These are phyloP conservation scores for Fusarium nygamai DNA, from an alignment of 2,329 filamentous ascomycete genomes.

Conservation along the genomic window DNA sequence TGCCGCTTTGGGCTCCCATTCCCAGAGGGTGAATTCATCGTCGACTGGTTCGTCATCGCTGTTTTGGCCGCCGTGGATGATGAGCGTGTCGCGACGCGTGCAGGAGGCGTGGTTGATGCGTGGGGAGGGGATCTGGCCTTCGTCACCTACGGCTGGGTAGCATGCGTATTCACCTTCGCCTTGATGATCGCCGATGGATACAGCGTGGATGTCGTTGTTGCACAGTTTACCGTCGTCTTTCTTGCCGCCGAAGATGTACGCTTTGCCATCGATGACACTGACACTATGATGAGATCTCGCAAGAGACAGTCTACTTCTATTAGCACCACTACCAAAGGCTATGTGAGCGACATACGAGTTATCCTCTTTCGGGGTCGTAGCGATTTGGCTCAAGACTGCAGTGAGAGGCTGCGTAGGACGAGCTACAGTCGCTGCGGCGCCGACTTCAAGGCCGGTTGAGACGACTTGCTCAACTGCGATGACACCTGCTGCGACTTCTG, in stretches of 20 bases:
- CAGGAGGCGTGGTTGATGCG: constrained; percentile 26
- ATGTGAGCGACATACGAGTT: constrained; percentile 3
- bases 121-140: not conserved
- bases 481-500: constrained; percentile 34
- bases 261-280: constrained; percentile 23
- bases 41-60: not conserved
- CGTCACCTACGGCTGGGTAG: constrained; percentile 28
- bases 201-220: constrained; percentile 27
- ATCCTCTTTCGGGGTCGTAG: constrained; percentile 14
- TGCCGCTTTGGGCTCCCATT: constrained; percentile 20
- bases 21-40: constrained; percentile 24
- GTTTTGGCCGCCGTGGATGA: constrained; percentile 27
- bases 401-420: constrained; percentile 33
- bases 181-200: not conserved
- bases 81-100: constrained; percentile 13
- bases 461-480: constrained; percentile 33
- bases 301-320: not conserved
- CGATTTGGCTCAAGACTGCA: constrained; percentile 35
- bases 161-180: constrained; percentile 30
- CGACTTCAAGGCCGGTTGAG: constrained; percentile 32
- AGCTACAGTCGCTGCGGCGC: constrained; percentile 26
- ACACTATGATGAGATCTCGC: constrained; percentile 32
- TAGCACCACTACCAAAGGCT: not conserved
- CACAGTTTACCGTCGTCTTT: constrained; percentile 16
- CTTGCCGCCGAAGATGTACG: constrained; percentile 36